These are phyloP conservation scores for Boletus sp. DNA, from an alignment of 1,284 basidiomycete genomes.

Conservation along the genomic window DNA sequence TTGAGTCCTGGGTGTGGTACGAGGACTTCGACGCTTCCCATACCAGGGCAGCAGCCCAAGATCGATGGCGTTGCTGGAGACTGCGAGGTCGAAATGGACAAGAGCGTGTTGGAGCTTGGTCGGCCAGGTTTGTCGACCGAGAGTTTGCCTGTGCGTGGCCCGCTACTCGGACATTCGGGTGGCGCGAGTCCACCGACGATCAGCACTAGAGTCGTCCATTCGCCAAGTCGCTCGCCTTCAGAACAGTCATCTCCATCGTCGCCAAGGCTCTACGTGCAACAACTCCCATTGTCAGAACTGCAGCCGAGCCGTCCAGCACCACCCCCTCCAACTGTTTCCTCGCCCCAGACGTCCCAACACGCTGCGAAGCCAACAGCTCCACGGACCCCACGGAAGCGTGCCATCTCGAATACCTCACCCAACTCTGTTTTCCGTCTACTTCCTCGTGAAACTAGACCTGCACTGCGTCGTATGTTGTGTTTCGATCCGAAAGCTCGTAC, in stretches of 20 bases:
- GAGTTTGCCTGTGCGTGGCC: conserved; percentile 23
- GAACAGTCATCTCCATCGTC: conserved; percentile 21
- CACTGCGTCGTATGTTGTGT: conserved; percentile 90
- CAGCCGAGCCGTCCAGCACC: conserved; percentile 24
- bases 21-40: conserved; percentile 26
- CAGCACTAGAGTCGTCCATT: background rate
- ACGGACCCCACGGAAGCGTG: conserved; percentile 46
- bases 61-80: conserved; percentile 4
- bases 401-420: conserved; percentile 72
- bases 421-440: conserved; percentile 97
- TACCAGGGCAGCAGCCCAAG: conserved; percentile 2
- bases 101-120: conserved; percentile 30
- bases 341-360: conserved; percentile 1
- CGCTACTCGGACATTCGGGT: conserved; percentile 3
- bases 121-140: conserved; percentile 32
- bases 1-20: conserved; percentile 23
- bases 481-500: conserved; percentile 87
- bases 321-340: conserved; percentile 14
- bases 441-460: conserved; percentile 86
- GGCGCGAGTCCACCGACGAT: conserved; percentile 5
- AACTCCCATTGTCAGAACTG: conserved; percentile 15
- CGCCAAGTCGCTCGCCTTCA: conserved; percentile 9
- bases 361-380: conserved; percentile 14
- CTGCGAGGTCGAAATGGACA: conserved; percentile 21
- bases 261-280: conserved; percentile 12